These are phyloP conservation scores for Phytophthora crassamura DNA, from an alignment of 352 stramenopile genomes.

Conservation along the genomic window DNA sequence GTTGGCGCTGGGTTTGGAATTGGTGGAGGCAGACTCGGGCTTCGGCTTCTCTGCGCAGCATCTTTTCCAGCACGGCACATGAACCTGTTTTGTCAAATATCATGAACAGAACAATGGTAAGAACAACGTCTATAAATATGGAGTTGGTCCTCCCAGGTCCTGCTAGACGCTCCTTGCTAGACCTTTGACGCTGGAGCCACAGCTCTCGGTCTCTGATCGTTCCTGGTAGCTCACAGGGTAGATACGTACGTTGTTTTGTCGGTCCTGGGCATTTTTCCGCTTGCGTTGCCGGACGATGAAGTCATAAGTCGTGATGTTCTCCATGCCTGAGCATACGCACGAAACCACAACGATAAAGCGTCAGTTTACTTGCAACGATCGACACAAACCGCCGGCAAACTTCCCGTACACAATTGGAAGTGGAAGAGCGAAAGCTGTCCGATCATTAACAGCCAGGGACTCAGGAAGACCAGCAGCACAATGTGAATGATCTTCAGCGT, in stretches of 20 bases:
- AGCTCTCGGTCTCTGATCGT: slow-evolving; percentile 23
- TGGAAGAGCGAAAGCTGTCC: slow-evolving; percentile 83
- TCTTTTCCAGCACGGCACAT: slow-evolving; percentile 43
- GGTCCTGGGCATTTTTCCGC: slow-evolving; percentile 67
- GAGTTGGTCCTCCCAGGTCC: slow-evolving; percentile 13
- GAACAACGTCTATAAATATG: slow-evolving; percentile 33
- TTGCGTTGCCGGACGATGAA: slow-evolving; percentile 89
- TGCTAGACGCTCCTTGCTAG: slow-evolving; percentile 14
- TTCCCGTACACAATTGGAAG: slow-evolving; percentile 81
- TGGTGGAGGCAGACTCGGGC: slow-evolving; percentile 17
- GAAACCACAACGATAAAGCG: slow-evolving; percentile 1
- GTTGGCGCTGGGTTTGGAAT: slow-evolving; percentile 51
- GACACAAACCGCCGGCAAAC: not conserved
- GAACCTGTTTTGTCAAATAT: slow-evolving; percentile 22
- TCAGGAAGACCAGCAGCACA: slow-evolving; percentile 69
- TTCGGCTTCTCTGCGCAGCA: slow-evolving; percentile 29
- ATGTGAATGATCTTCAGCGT: slow-evolving; percentile 70
- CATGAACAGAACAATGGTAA: slow-evolving; percentile 16
- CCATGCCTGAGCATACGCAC: slow-evolving; percentile 50
- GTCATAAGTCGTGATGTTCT: slow-evolving; percentile 89
- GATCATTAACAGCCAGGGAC: slow-evolving; percentile 83
- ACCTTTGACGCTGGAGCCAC: slow-evolving; percentile 20
- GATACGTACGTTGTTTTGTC: slow-evolving; percentile 77
- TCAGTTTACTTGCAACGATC: not conserved
- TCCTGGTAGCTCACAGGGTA: slow-evolving; percentile 46